Evolutionary conservation across 768 basidiomycete genomes (phyloP).

Genomic region (Hemileccinum impolitum): DNA sequence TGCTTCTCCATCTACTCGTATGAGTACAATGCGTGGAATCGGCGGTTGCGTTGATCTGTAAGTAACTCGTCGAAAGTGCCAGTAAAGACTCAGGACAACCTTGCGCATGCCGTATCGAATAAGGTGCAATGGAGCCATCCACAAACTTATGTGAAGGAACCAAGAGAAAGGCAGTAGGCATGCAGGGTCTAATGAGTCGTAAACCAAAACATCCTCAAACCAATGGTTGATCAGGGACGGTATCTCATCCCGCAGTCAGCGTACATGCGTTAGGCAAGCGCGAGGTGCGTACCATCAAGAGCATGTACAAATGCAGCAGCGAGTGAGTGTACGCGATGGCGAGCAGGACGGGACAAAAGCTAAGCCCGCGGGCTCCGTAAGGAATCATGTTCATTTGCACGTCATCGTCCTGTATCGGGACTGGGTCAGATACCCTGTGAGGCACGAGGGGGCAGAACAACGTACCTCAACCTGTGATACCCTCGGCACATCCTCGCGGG

Average conservation of each 20-base stretch:
- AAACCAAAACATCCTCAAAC: constrained; percentile 16
- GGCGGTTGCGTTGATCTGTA: not conserved
- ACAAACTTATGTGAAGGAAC: constrained; percentile 8
- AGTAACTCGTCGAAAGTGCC: not conserved
- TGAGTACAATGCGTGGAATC: constrained; percentile 17
- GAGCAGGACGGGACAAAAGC: constrained; percentile 20
- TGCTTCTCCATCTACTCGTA: constrained; percentile 12
- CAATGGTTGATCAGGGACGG: constrained; percentile 17
- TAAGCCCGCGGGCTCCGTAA: constrained; percentile 12
- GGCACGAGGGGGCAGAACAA: not conserved
- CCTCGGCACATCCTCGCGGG: not conserved
- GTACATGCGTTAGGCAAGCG: not conserved
- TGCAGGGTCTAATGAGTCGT: constrained; percentile 8
- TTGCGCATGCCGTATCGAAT: constrained; percentile 1
- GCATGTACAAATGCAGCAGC: constrained; percentile 18
- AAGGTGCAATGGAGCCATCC: constrained; percentile 3
- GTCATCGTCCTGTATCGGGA: not conserved
- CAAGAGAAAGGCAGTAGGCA: not conserved
- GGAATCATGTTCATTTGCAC: not conserved
- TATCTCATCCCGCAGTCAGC: constrained; percentile 14
- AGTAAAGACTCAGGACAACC: not conserved
- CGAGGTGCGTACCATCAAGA: constrained; percentile 18
- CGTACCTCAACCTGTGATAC: not conserved
- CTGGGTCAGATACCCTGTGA: not conserved
- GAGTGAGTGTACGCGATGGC: constrained; percentile 14